A percentile compares a stretch with the other conserved stretches of the same genome.
Conservation (phyloP, 2,329 filamentous ascomycete genomes). For the Helotiales sp. region DNA sequence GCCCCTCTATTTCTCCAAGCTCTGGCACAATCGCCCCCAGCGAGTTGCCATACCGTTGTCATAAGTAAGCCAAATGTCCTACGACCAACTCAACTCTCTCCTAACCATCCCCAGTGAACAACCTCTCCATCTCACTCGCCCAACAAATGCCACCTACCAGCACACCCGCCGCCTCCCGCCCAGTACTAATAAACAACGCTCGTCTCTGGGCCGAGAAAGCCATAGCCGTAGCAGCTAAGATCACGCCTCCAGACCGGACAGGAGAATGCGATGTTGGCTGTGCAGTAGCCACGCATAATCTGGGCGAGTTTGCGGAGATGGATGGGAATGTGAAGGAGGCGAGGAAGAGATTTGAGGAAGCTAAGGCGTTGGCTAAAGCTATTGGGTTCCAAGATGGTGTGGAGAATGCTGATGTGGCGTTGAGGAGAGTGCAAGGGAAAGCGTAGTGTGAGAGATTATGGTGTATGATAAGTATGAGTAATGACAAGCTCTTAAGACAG, state of each 20-base stretch:
- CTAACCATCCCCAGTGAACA: conserved; percentile 67
- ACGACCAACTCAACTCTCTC: neutral
- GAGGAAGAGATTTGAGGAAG: conserved; percentile 69
- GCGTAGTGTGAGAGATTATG: neutral
- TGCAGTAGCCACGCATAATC: conserved; percentile 81
- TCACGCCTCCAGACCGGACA: conserved; percentile 69
- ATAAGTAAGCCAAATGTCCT: conserved; percentile 60
- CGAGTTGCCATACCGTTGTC: conserved; percentile 77
- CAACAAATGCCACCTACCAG: conserved; percentile 48
- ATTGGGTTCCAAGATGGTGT: conserved; percentile 58
- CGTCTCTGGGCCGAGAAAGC: conserved; percentile 81
- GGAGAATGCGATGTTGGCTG: conserved; percentile 85
- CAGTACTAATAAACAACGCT: conserved; percentile 70
- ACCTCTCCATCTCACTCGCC: conserved; percentile 74
- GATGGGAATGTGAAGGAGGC: conserved; percentile 69
- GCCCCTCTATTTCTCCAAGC: conserved; percentile 88
- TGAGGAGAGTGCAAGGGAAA: conserved; percentile 43
- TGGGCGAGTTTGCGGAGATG: conserved; percentile 83
- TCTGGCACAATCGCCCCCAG: conserved; percentile 67
- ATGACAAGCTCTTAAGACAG: neutral
- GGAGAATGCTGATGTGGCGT: conserved; percentile 56
- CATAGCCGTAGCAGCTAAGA: conserved; percentile 66
- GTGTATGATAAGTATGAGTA: neutral
- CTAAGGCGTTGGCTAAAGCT: conserved; percentile 62
- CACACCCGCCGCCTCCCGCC: conserved; percentile 54